Evolutionary conservation across 805 yeast species (phyloP), one percentile per base, ranked within the genome.

Genomic region (Sugiyamaella valdiviana): DNA sequence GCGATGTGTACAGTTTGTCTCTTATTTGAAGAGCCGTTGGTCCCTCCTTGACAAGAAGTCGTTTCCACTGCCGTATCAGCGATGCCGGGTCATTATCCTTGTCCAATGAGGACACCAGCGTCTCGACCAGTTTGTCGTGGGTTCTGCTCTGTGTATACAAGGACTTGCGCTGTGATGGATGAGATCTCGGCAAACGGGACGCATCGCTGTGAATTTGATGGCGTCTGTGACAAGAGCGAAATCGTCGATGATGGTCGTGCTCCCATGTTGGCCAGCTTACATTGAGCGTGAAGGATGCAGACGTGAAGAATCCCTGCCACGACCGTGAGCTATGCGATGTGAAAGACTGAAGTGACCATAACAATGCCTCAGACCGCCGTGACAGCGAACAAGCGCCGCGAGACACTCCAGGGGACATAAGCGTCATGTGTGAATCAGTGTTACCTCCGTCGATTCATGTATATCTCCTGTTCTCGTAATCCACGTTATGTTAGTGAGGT

Each of bases 341-440:
- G 16, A 19, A 41, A 15, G 46, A 10, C 19, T 43, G 40, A 7
- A 43, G 20, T 3, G 46, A 43, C 46, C 46, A 43, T n/a, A 23
- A 29, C 16, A 43, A 15, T 16, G 46, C 23, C 19, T 43, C 46
- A 10, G 46, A 32, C 42, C 46, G 23, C 29, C 46, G 9, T n/a
- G 32, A 26, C 14, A 26, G 14, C 32, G n/a, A n/a, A 26, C 32
- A 26, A 12, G 32, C n/a, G n/a, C n/a, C n/a, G 14, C 3, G 32
- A 26, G 32, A n/a, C 6, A 26, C 32, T 26, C 32, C n/a, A 12
- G 9, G 32, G 14, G 32, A 26, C 32, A 26, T 26, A n/a, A 26
- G 32, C 32, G 32, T 26, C 32, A 26, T 26, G 32, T 3, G 9
- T 3, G 32, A 10, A 26, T n/a, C 9, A 6, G n/a, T 26, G 29